Evolutionary conservation across 2,329 filamentous ascomycete genomes (phyloP).

Genomic region (Stromatinia cepivora): DNA sequence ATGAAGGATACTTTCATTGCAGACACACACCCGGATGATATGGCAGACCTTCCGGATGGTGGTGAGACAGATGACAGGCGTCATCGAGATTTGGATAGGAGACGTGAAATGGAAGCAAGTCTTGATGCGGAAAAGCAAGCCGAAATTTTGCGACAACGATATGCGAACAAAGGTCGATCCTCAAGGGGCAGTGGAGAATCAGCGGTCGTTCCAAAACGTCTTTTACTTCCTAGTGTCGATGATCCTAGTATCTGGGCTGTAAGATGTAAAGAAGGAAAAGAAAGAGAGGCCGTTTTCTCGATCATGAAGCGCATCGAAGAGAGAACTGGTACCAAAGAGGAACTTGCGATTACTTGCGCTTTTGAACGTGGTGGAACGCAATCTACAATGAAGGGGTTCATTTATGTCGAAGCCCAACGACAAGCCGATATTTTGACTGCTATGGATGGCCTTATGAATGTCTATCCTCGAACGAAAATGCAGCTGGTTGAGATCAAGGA

Average conservation of each 20-base stretch:
- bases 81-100: constrained; percentile 90
- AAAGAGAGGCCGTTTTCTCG: constrained; percentile 83
- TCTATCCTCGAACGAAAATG: constrained; percentile 85
- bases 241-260: constrained; percentile 96
- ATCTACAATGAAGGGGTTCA: constrained; percentile 84
- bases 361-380: constrained; percentile 83
- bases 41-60: constrained; percentile 71
- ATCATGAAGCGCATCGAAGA: constrained; percentile 90
- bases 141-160: constrained; percentile 80
- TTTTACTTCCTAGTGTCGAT: constrained; percentile 88
- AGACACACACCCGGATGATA: constrained; percentile 87
- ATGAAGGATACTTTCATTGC: constrained; percentile 78
- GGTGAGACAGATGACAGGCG: constrained; percentile 85
- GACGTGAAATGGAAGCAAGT: constrained; percentile 81
- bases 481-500: constrained; percentile 92
- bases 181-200: constrained; percentile 66
- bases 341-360: constrained; percentile 80
- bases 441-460: constrained; percentile 80
- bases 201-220: constrained; percentile 76
- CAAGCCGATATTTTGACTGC: constrained; percentile 83
- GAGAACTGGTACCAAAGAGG: constrained; percentile 72
- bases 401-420: constrained; percentile 90
- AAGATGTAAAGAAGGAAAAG: constrained; percentile 91
- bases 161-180: constrained; percentile 77
- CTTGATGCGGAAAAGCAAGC: constrained; percentile 94